Base-by-base conservation (phyloP, 2,329 filamentous ascomycete genomes). In the Colletotrichum karsti region DNA sequence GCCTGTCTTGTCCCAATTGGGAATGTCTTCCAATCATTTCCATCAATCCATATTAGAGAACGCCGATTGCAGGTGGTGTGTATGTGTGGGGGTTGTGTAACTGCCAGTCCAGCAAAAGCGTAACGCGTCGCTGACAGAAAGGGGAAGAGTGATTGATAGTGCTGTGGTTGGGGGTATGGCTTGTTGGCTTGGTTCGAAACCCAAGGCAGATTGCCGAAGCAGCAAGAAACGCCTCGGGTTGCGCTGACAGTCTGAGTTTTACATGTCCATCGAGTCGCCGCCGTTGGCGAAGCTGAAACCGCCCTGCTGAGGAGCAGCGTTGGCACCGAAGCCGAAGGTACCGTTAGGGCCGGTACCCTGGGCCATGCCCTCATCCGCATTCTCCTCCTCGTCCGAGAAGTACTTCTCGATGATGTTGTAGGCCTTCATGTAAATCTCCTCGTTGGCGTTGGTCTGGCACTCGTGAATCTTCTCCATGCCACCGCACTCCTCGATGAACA, bases 361-460 rank as follows among this genome's bases (percentile, higher is more conserved):
- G 69, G 93, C 92, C 81, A 94, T 88, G 46, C 84, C 85, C 76
- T 97, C 93, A 70, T 94, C 93, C 73, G 94, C 94, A 75, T 95
- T 94, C 78, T 97, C 96, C 63, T 98, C 96, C 74, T 99, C 96
- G 77, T 99, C 96, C 0, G 95, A 98, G 86, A 99, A 99, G 89
- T 99, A 99, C 87, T 98, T 98, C 88, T 99, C 96, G 74, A 99
- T 99, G 83, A 99, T 99, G 88, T 97, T 98, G 88, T 98, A 99
- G 0, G 96, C 96, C 90, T 99, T 99, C 95, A 99, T 98, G 88
- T 99, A 99, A 75, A 99, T 99, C 84, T 99, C 96, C 84, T 99
- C 96, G 84, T 99, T 99, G 85, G 95, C 95, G 77, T 99, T 99
- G 86, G 97, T 98, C 87, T 99, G 96, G 89, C 96, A 98, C 75